Conservation (phyloP, 148 eudicot species). For the Chenopodium album region DNA sequence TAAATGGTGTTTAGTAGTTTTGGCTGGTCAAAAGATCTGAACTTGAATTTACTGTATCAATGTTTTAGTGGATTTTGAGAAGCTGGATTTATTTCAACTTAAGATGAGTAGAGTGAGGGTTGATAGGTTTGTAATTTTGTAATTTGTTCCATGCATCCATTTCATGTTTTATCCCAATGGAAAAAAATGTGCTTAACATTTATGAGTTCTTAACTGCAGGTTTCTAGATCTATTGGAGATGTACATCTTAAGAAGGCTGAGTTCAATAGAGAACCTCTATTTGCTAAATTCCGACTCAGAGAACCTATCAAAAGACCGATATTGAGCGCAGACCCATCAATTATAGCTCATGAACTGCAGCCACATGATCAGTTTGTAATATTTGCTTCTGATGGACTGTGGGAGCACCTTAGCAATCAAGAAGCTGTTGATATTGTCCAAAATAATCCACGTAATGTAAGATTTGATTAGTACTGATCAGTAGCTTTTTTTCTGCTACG, state of each 20-base stretch:
- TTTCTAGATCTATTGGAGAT: constrained; percentile 84
- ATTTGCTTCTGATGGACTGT: constrained; percentile 83
- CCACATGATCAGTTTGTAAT: constrained; percentile 75
- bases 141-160: not conserved
- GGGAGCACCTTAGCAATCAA: constrained; percentile 88
- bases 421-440: constrained; percentile 79
- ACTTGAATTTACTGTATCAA: not conserved
- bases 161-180: not conserved
- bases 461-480: constrained; percentile 17
- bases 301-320: constrained; percentile 77
- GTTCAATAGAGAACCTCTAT: constrained; percentile 74
- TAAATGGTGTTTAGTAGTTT: not conserved
- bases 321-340: constrained; percentile 76
- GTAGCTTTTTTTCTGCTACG: not conserved
- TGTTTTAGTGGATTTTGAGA: not conserved
- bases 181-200: not conserved
- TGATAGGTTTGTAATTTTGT: not conserved
- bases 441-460: constrained; percentile 60
- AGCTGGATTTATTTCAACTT: not conserved
- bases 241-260: constrained; percentile 69
- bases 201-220: constrained; percentile 32
- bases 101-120: not conserved
- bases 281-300: constrained; percentile 65
- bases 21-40: not conserved
- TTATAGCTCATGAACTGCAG: constrained; percentile 53